Conservation (phyloP, 495 filamentous ascomycete genomes). For the Penicillium bovifimosum region DNA sequence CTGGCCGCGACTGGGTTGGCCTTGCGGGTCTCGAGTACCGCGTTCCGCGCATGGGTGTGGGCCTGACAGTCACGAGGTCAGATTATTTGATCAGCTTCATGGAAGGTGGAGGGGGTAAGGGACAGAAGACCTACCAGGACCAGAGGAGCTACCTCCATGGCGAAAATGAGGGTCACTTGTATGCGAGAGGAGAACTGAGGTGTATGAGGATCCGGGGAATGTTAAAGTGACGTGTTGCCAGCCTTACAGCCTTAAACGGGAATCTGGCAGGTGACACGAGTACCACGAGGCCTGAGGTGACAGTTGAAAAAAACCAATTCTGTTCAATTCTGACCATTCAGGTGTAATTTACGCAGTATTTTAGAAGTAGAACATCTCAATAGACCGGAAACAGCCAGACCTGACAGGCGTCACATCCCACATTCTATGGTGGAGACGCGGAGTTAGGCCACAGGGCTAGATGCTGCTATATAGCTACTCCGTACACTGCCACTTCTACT, state of each 20-base stretch:
- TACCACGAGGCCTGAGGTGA: not conserved
- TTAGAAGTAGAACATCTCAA: slow-evolving; percentile 2
- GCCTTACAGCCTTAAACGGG: not conserved
- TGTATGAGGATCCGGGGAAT: not conserved
- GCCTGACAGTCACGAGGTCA: slow-evolving; percentile 47
- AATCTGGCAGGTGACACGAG: not conserved
- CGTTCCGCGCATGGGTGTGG: slow-evolving; percentile 79
- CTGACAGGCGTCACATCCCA: slow-evolving; percentile 12
- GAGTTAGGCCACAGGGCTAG: not conserved
- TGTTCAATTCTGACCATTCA: not conserved
- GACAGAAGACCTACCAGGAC: slow-evolving; percentile 42
- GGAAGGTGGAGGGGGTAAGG: not conserved
- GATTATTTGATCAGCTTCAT: slow-evolving; percentile 5
- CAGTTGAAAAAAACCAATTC: not conserved
- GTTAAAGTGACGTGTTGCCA: not conserved
- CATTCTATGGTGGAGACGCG: slow-evolving; percentile 18
- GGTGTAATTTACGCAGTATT: not conserved
- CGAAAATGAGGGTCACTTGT: not conserved
- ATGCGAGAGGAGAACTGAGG: not conserved
- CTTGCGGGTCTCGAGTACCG: slow-evolving; percentile 69
- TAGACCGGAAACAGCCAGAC: slow-evolving; percentile 4
- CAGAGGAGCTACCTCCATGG: slow-evolving; percentile 59
- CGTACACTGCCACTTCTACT: not conserved
- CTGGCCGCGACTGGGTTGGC: slow-evolving; percentile 73
- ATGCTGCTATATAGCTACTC: not conserved